Evolutionary conservation across 164 flowering plant species (phyloP).

Genomic region (Paratinospora sagittata): DNA sequence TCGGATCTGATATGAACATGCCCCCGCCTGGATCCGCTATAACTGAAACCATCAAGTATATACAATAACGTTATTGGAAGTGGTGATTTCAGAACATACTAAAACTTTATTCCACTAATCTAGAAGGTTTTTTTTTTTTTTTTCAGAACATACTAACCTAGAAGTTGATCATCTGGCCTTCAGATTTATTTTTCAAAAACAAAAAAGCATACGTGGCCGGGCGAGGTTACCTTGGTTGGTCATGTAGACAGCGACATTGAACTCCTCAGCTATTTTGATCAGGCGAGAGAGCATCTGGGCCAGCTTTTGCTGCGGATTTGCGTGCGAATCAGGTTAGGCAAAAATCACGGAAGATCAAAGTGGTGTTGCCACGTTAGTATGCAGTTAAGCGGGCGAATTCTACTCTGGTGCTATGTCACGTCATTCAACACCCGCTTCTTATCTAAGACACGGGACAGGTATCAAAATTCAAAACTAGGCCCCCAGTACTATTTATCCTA

Average conservation of each 20-base stretch:
- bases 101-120: too few species aligned
- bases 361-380: background rate
- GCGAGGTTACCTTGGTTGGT: conserved; percentile 81
- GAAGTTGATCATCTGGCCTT: too few species aligned
- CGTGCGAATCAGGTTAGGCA: background rate
- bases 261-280: conserved; percentile 89
- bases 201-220: background rate
- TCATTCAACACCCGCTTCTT: background rate
- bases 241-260: conserved; percentile 95
- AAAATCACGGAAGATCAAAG: background rate
- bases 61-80: background rate
- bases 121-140: too few species aligned
- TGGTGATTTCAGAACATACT: background rate
- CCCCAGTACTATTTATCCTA: too few species aligned
- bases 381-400: background rate
- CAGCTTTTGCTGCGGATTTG: conserved; percentile 80
- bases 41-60: conserved; percentile 41
- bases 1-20: conserved; percentile 86
- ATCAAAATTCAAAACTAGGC: too few species aligned
- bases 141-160: too few species aligned
- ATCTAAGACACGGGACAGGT: too few species aligned
- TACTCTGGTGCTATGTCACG: background rate
- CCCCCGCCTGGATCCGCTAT: conserved; percentile 98
- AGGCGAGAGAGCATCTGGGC: conserved; percentile 96
- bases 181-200: too few species aligned